Base-by-base conservation (phyloP, 352 stramenopile genomes). In the Globisporangium yorkense region DNA sequence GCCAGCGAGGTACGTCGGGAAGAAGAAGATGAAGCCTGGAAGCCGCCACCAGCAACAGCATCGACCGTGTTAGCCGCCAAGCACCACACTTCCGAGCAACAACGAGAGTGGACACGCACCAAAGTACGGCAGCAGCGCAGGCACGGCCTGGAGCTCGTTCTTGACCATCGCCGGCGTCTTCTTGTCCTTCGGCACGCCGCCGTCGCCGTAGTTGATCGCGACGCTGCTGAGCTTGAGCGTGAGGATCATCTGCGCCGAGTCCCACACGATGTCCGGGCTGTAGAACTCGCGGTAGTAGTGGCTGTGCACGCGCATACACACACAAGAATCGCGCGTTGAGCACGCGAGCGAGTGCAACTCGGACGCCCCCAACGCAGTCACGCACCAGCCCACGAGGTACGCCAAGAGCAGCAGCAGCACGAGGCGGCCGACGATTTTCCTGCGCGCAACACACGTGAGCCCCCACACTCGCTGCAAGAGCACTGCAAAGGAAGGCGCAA, bases 251-350 rank as follows among this genome's bases (percentile, higher is more conserved):
- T 92, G 82, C n/a, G 84, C 80, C 48, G 77, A 72, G 59, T 92
- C 82, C 84, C 84, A 94, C 21, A 94, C 78, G 55, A 94, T 80
- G 52, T 92, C 75, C 0, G 82, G 83, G 44, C 73, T 86, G 59
- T 89, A 63, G 63, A 87, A 90, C 56, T 94, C 82, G 61, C 85
- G 85, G 66, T 90, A 94, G 62, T 89, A 91, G 66, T 94, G 85
- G 62, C 84, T 89, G 46, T 27, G 24, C 24, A 27, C 24, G 24
- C 45, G 55, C 6, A 46, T 9, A 20, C 31, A 13, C 9, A 43
- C 0, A 31, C 20, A 27, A 21, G 20, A 51, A 8, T 5, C 1
- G 18, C 8, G 10, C 13, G 4, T 7, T 21, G 2, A 39, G 35
- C 20, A 1, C 51, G 16, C 7, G 35, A 3, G 1, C n/a, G 29